phyloP scores from a whole-genome alignment of 75 land plant species.

The Selaginella moellendorffii region DNA sequence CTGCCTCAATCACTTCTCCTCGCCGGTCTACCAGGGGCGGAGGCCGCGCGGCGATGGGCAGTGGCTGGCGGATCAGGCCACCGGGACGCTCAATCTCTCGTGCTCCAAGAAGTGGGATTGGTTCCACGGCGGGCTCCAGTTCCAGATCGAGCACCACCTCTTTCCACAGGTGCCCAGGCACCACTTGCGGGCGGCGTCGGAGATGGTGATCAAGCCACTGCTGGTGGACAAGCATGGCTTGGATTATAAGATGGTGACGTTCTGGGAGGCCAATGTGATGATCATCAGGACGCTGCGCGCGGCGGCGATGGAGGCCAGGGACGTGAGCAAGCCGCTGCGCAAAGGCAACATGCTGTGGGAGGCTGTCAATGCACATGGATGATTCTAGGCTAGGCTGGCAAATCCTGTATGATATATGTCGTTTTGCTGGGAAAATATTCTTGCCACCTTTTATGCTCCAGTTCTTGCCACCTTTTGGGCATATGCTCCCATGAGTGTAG shows the following conservation, averaged over 20 bases:
- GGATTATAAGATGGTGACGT: slow-evolving; percentile 49
- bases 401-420: too few relatives aligned
- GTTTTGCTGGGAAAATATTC: too few relatives aligned
- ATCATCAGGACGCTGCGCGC: slow-evolving; percentile 42
- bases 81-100: slow-evolving; percentile 45
- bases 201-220: slow-evolving; percentile 27
- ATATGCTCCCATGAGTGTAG: too few relatives aligned
- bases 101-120: slow-evolving; percentile 63
- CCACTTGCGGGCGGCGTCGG: slow-evolving; percentile 41
- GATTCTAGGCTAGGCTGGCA: too few relatives aligned
- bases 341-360: slow-evolving; percentile 49
- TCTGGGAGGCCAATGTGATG: slow-evolving; percentile 51
- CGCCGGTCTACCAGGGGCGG: slow-evolving; percentile 41
- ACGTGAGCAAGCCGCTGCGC: slow-evolving; percentile 32
- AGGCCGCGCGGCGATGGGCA: slow-evolving; percentile 27
- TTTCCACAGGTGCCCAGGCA: slow-evolving; percentile 59
- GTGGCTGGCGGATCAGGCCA: slow-evolving; percentile 50
- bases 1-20: slow-evolving; percentile 55
- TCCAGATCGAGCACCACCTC: slow-evolving; percentile 73
- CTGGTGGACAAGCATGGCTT: slow-evolving; percentile 56
- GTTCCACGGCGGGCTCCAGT: slow-evolving; percentile 72
- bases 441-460: too few relatives aligned
- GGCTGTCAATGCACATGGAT: slow-evolving; percentile 57
- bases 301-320: slow-evolving; percentile 60
- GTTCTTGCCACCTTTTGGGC: too few relatives aligned